Percentiles rank a stretch among this genome's conserved stretches.
These are phyloP conservation scores for Herpetospermum pedunculosum DNA, from an alignment of 306 rosid species.

Conservation along the genomic window DNA sequence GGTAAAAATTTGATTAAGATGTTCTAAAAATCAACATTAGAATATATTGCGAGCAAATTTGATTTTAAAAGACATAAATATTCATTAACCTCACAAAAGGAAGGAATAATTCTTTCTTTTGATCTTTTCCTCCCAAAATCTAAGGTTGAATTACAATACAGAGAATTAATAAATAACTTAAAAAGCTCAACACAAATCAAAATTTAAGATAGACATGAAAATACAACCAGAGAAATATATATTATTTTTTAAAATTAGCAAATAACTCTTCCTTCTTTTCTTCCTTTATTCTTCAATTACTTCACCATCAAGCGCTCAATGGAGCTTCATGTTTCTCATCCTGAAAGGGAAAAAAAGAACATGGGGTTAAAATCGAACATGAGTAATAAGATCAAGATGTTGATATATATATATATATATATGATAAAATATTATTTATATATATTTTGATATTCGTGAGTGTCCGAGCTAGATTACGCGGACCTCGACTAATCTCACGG, in stretches of 20 bases:
- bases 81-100: background rate
- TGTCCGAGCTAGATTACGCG: too few species aligned
- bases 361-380: background rate
- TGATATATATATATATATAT: background rate
- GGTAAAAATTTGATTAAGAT: too few species aligned
- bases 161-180: background rate
- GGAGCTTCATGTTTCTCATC: slow-evolving; percentile 9
- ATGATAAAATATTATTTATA: too few species aligned
- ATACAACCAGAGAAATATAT: background rate
- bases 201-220: too few species aligned
- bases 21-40: background rate
- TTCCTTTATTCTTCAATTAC: background rate
- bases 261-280: background rate
- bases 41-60: too few species aligned
- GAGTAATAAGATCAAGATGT: background rate
- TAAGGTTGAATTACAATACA: background rate
- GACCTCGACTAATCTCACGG: too few species aligned
- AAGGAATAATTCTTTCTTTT: background rate
- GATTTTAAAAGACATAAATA: background rate
- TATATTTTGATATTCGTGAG: too few species aligned
- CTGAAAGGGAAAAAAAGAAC: background rate
- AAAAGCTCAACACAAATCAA: background rate
- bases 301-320: background rate
- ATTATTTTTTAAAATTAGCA: background rate
- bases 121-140: background rate